Evolutionary conservation across 2,329 filamentous ascomycete genomes (phyloP), one percentile per base, ranked within the genome.

Genomic region (Colletotrichum gloeosporioides): DNA sequence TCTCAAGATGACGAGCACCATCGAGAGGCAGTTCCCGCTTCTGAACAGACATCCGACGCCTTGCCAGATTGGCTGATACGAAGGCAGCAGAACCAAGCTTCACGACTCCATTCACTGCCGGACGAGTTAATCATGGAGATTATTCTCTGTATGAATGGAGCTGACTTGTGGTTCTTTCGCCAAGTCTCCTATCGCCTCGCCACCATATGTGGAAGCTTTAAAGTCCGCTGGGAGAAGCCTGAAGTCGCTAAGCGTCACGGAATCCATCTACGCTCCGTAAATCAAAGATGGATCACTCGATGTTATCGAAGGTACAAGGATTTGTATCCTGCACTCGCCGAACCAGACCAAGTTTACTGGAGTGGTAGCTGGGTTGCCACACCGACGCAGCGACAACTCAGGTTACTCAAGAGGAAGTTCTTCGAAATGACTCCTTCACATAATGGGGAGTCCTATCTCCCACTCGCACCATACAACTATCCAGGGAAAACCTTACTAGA

Each of bases 81-180:
- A 49, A 49, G 39, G 4, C 39, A 49, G 2, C 39, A 22, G 39
- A 49, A 49, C 39, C 39, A 49, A 49, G 3, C 6, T 3, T 49
- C 39, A 49, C 39, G 18, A 49, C 39, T 49, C 1, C 10, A 49
- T 12, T 49, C 39, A 3, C 18, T 49, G 3, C 18, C 39, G 0
- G 39, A 49, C 39, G 39, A 49, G 39, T 7, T 49, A 3, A 49
- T 49, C 18, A 3, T 49, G 39, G 5, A 49, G 39, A 49, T 49
- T 2, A 49, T 22, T 22, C 0, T 2, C 18, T 49, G 3, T 8
- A 49, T 49, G 18, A 4, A 4, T 2, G 39, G 5, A 6, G 9
- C 3, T 49, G 39, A 49, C 39, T 12, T 49, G 3, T 49, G 39
- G 39, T 22, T 49, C 10, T 22, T 49, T 49, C 39, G 39, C 39